Percentiles rank a stretch among this genome's conserved stretches.
Conservation (phyloP, 2,329 filamentous ascomycete species). For the Trichoderma endophyticum region DNA sequence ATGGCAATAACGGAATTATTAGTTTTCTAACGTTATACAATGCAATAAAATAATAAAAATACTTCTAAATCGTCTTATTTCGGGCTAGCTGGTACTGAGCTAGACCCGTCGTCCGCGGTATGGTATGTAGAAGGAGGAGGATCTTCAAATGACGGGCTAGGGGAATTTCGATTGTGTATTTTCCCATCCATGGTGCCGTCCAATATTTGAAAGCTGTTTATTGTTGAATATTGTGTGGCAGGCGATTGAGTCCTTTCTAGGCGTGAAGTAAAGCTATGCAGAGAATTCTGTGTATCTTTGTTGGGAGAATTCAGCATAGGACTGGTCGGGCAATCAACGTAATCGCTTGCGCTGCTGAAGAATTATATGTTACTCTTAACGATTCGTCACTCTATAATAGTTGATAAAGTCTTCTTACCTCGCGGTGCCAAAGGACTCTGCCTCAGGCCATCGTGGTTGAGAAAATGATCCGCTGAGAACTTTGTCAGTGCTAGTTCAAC, state of each 20-base stretch:
- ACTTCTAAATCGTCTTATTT: no score
- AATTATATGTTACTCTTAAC: no score
- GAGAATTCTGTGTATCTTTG: neutral
- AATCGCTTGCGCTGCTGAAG: neutral
- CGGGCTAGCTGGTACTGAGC: no score
- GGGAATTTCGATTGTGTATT: neutral
- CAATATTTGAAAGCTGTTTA: neutral
- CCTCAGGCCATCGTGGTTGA: neutral
- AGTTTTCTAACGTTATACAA: no score
- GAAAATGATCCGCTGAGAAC: neutral
- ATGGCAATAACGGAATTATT: no score
- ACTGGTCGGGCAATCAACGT: neutral
- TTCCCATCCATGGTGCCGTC: neutral
- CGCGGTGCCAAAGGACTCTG: neutral
- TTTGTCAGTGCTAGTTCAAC: neutral
- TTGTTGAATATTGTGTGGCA: neutral
- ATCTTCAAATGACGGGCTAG: neutral
- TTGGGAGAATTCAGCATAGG: neutral
- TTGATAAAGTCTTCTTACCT: neutral
- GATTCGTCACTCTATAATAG: neutral
- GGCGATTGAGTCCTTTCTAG: neutral
- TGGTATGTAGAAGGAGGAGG: neutral
- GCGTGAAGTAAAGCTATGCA: no score
- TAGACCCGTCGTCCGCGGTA: neutral
- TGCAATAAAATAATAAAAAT: no score